These are phyloP conservation scores for Triangularia verruculosa DNA, from an alignment of 2,329 filamentous ascomycete genomes.

Conservation along the genomic window DNA sequence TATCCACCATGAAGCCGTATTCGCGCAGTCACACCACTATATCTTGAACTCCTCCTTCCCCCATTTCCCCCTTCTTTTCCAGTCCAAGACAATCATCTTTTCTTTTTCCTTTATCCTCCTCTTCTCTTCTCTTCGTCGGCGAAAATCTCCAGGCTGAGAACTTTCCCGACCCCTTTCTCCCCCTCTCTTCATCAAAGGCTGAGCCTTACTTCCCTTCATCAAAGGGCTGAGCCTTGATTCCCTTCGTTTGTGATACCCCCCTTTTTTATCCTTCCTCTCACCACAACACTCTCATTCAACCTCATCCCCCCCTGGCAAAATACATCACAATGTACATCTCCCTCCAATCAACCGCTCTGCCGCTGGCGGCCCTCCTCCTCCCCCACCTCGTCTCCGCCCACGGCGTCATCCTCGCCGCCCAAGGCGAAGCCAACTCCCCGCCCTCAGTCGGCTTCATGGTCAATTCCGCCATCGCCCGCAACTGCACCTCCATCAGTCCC, in stretches of 20 bases:
- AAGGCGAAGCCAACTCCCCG: constrained; percentile 46
- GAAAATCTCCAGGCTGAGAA: neutral
- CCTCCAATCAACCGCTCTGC: constrained; percentile 23
- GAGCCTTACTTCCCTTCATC: too few relatives aligned
- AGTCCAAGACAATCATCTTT: neutral
- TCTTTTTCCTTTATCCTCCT: neutral
- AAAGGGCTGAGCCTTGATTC: too few relatives aligned
- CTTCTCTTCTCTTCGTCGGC: neutral
- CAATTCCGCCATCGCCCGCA: constrained; percentile 54
- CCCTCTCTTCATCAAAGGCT: neutral
- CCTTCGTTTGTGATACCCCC: neutral
- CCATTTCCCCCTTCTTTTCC: neutral
- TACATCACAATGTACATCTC: neutral
- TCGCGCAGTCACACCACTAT: neutral
- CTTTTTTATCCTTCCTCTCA: neutral
- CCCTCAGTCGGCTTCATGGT: constrained; percentile 52
- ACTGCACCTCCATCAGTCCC: constrained; percentile 61
- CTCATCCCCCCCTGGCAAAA: neutral
- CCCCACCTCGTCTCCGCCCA: constrained; percentile 41
- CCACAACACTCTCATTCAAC: neutral
- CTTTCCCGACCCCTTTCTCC: neutral
- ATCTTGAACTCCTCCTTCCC: neutral
- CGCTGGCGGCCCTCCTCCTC: constrained; percentile 36
- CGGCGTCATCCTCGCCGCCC: constrained; percentile 46
- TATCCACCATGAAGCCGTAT: neutral